These are phyloP conservation scores for Neolentinus lepideus DNA, from an alignment of 1,284 basidiomycete species.

Conservation along the genomic window DNA sequence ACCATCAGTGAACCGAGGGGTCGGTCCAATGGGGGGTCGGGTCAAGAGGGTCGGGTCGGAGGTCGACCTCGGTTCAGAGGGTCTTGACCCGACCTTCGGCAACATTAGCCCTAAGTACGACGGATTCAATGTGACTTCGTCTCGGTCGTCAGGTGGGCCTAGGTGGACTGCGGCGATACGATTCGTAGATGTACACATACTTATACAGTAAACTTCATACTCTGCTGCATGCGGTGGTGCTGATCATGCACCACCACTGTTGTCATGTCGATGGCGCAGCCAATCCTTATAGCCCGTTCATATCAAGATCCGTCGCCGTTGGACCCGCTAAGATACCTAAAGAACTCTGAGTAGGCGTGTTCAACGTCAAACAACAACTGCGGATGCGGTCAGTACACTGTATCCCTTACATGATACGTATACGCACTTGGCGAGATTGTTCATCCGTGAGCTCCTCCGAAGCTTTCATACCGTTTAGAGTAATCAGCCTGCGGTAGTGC, in stretches of 20 bases:
- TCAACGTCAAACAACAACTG: conserved; percentile 96
- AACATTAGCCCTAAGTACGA: too few species aligned
- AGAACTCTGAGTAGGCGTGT: conserved; percentile 95
- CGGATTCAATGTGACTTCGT: too few species aligned
- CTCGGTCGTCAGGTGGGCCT: too few species aligned
- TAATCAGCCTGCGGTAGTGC: conserved; percentile 70
- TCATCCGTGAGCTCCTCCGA: conserved; percentile 96
- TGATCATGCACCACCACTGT: too few species aligned
- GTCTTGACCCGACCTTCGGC: too few species aligned
- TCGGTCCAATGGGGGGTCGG: too few species aligned
- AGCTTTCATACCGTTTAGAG: conserved; percentile 94
- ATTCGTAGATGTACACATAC: neutral
- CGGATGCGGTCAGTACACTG: neutral
- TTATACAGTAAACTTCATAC: neutral
- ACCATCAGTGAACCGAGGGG: too few species aligned
- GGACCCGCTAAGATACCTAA: conserved; percentile 66
- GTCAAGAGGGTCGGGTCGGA: too few species aligned
- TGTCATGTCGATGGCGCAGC: too few species aligned
- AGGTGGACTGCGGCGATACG: too few species aligned
- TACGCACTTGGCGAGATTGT: conserved; percentile 80
- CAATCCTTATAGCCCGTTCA: neutral
- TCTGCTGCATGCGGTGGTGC: too few species aligned
- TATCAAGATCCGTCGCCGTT: conserved; percentile 14
- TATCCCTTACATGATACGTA: neutral
- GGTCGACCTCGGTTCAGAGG: too few species aligned